A percentile compares a stretch with the other conserved stretches of the same genome.
Conservation (phyloP, 2,329 filamentous ascomycete species). For the Zymoseptoria crescenta region DNA sequence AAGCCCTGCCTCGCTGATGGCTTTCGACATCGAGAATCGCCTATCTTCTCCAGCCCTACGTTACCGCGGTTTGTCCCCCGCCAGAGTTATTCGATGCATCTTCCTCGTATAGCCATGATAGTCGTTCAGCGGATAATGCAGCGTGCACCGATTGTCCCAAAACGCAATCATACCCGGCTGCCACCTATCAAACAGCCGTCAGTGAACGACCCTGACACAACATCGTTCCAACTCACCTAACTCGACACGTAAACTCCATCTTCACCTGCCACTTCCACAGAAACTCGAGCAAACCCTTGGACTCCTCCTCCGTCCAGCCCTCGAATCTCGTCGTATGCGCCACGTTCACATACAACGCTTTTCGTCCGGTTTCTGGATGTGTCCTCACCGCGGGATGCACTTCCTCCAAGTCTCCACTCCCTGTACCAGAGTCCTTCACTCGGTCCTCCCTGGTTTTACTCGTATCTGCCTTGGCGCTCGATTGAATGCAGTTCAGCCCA, state of each 20-base stretch:
- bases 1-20: no score
- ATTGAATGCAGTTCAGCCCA: constrained; percentile 51
- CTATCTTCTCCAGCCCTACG: no score
- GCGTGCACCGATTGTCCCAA: constrained; percentile 15
- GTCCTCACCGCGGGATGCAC: constrained; percentile 71
- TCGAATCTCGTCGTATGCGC: constrained; percentile 77
- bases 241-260: constrained; percentile 62
- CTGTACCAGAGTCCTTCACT: constrained; percentile 58
- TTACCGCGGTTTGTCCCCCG: constrained; percentile 5
- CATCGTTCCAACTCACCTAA: constrained; percentile 49
- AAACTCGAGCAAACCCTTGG: constrained; percentile 65
- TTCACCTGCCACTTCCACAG: constrained; percentile 64
- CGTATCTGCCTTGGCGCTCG: constrained; percentile 55
- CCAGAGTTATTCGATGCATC: constrained; percentile 11
- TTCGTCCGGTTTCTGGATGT: constrained; percentile 70
- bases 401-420: constrained; percentile 64
- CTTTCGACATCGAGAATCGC: no score
- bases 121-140: constrained; percentile 16
- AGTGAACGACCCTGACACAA: background rate
- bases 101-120: constrained; percentile 8
- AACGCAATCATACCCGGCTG: constrained; percentile 11
- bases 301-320: constrained; percentile 77
- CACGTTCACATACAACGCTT: constrained; percentile 71
- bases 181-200: constrained; percentile 5
- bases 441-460: constrained; percentile 27